phyloP scores from a whole-genome alignment of 108 stramenopile genomes.

The Stephanodiscus triporus region DNA sequence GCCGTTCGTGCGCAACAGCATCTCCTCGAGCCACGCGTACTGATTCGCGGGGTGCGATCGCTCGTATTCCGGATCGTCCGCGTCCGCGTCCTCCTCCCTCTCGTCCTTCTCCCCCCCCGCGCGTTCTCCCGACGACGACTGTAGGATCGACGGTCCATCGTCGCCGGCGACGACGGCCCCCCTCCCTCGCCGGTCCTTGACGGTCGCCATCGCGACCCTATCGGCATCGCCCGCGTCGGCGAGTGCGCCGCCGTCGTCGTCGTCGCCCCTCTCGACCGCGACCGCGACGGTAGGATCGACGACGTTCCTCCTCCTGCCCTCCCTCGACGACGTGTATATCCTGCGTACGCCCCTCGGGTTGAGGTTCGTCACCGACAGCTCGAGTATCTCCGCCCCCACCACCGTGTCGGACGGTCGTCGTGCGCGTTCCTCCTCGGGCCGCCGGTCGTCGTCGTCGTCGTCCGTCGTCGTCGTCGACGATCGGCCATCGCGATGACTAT shows the following conservation, averaged over 20 bases:
- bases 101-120: conserved; percentile 1
- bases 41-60: conserved; percentile 87
- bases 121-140: no score
- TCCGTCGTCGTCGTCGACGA: not conserved
- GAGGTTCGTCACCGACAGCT: conserved; percentile 67
- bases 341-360: conserved; percentile 77
- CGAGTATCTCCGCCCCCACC: conserved; percentile 80
- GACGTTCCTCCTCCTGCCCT: conserved; percentile 48
- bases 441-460: not conserved
- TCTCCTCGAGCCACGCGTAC: conserved; percentile 89
- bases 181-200: not conserved
- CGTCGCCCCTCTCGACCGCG: conserved; percentile 11
- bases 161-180: not conserved
- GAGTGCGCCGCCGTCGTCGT: not conserved
- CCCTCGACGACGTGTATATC: conserved; percentile 51
- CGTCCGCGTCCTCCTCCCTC: conserved; percentile 34
- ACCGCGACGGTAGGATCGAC: not conserved
- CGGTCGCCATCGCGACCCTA: not conserved
- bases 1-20: conserved; percentile 62
- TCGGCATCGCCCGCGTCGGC: not conserved
- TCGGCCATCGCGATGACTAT: conserved; percentile 7
- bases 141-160: no score
- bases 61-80: conserved; percentile 45
- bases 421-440: not conserved
- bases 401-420: conserved; percentile 4